A percentile compares a stretch with the other conserved stretches of the same genome.
Conservation (phyloP, 2,329 filamentous ascomycete genomes). For the Purpureocillium takamizusanense region DNA sequence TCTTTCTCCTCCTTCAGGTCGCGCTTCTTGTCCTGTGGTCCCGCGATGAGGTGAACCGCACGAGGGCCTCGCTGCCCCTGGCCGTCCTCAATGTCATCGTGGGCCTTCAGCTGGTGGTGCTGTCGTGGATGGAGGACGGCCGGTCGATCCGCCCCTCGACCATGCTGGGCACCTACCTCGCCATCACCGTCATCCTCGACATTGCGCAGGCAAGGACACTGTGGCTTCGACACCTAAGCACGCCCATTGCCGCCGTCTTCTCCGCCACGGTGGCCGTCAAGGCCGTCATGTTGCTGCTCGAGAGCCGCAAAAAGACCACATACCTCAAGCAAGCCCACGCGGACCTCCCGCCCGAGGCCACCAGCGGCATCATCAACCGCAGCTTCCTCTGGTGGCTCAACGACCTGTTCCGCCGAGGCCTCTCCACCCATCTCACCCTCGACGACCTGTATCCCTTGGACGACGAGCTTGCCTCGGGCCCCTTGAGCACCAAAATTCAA, state of each 20-base stretch:
- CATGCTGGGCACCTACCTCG: constrained; percentile 18
- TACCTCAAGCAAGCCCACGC: constrained; percentile 9
- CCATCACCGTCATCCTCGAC: constrained; percentile 20
- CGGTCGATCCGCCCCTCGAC: constrained; percentile 20
- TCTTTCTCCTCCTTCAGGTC: constrained; percentile 1
- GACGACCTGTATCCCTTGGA: constrained; percentile 8
- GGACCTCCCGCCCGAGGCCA: constrained; percentile 18
- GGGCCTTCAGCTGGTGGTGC: constrained; percentile 11
- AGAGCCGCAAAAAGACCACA: constrained; percentile 17
- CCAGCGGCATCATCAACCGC: constrained; percentile 21
- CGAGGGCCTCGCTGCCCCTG: constrained; percentile 3
- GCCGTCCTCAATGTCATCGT: constrained; percentile 12
- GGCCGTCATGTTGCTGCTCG: constrained; percentile 17
- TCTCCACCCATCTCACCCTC: constrained; percentile 5
- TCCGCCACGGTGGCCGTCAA: constrained; percentile 15
- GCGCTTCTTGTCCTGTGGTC: constrained; percentile 3
- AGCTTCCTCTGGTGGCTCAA: constrained; percentile 26
- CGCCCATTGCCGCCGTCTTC: constrained; percentile 13
- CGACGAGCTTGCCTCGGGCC: constrained; percentile 5
- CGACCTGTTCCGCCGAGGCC: constrained; percentile 15
- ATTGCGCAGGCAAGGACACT: constrained; percentile 18
- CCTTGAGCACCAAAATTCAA: constrained; percentile 2
- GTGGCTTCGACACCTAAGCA: constrained; percentile 16
- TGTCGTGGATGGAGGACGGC: constrained; percentile 22
- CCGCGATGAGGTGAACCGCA: background rate